Base-by-base conservation (phyloP, 768 basidiomycete genomes). In the Saitozyma podzolica region DNA sequence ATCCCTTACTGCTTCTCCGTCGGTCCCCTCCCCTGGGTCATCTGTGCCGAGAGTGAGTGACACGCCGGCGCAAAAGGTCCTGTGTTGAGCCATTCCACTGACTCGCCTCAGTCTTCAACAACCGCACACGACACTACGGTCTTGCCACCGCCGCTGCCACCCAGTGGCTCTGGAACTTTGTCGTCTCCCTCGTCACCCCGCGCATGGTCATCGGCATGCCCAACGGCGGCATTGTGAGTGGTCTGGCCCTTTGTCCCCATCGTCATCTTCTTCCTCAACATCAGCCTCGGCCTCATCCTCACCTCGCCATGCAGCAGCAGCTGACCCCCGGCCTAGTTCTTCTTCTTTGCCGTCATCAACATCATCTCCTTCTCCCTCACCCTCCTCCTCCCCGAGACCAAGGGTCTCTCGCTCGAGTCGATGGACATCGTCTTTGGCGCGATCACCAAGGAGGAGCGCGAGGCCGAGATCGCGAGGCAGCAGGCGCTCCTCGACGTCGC, bases 1-100 rank as follows among this genome's bases (percentile, higher is more conserved):
- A 88, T 87, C 76, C 91, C 91, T 79, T 92, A 92, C 78, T 89
- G 87, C 4, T 88, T 91, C 85, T 89, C 71, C 9, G 90, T 89
- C 87, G 91, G 90, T 17, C 86, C 86, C n/a, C 77, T 83, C 11
- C 88, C 84, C 14, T 80, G 79, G 82, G 85, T 89, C 19, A 88
- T 88, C 67, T 88, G 87, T 49, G 83, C 89, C 6, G 91, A 93
- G 75, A 91, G 45, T 47, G 45, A 47, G 45, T 29, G 2, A 29
- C 29, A 29, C 29, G 29, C 2, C 29, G 29, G 2, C 45, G 13
- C 45, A 47, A 47, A 45, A 2, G 29, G 29, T 29, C 5, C 5
- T 5, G 29, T 2, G 29, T 29, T 29, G 29, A 29, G 29, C 2
- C 29, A 47, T 47, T 6, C 3, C 45, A 47, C 45, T 47, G 45